Evolutionary conservation across 768 basidiomycete species (phyloP).

Genomic region (Tricholoma terreum): DNA sequence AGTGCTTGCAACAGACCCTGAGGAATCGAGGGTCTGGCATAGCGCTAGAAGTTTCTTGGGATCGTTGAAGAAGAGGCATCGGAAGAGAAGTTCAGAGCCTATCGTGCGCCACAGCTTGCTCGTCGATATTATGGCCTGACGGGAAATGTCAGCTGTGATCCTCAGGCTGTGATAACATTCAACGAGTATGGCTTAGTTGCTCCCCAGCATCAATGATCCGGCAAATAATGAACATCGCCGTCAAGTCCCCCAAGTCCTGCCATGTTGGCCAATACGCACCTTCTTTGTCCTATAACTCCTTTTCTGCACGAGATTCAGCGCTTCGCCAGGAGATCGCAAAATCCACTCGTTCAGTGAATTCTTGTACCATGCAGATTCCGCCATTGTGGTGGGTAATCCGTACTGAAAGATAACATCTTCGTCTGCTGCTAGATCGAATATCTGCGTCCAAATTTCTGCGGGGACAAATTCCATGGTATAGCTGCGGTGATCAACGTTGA

Average conservation of each 20-base stretch:
- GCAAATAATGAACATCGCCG: background rate
- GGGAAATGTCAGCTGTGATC: background rate
- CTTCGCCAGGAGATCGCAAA: constrained; percentile 58
- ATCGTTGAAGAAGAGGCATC: constrained; percentile 64
- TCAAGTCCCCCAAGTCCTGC: background rate
- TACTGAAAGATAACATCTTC: constrained; percentile 67
- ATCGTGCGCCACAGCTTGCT: constrained; percentile 62
- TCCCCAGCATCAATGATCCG: background rate
- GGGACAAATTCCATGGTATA: constrained; percentile 45
- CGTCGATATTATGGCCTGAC: constrained; percentile 63
- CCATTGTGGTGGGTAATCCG: constrained; percentile 58
- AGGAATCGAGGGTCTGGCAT: constrained; percentile 48
- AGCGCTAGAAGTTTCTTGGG: constrained; percentile 53
- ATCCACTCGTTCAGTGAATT: constrained; percentile 48
- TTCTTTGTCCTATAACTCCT: constrained; percentile 66
- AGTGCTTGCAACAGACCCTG: constrained; percentile 32
- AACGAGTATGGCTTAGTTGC: background rate
- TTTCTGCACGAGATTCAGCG: constrained; percentile 53
- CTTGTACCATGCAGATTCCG: constrained; percentile 64
- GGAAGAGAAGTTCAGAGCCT: constrained; percentile 65
- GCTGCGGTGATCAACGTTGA: too few species aligned
- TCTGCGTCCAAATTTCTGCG: constrained; percentile 65
- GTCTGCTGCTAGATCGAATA: constrained; percentile 69
- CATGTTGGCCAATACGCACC: constrained; percentile 33
- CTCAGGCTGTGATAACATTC: background rate